These are phyloP conservation scores for Pestalotiopsis sp. DNA, from an alignment of 2,329 filamentous ascomycete genomes.

Conservation along the genomic window DNA sequence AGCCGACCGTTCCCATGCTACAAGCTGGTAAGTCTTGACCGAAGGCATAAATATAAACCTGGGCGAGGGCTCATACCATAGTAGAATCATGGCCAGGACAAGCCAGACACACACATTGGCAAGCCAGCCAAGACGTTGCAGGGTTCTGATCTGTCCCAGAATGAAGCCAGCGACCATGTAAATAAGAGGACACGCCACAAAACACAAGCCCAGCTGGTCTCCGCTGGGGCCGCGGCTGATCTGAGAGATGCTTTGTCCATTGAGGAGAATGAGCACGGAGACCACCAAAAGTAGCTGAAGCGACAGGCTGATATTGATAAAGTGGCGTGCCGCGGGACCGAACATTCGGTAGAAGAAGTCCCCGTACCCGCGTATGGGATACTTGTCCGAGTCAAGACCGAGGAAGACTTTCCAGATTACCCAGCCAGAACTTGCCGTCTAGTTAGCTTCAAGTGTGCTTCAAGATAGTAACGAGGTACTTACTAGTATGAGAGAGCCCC, in stretches of 20 bases:
- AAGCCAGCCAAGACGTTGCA: conserved; percentile 57
- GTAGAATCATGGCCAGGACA: conserved; percentile 56
- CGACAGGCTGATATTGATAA: conserved; percentile 51
- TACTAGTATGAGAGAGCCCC: conserved; percentile 40
- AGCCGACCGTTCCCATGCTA: conserved; percentile 55
- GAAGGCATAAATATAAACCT: neutral
- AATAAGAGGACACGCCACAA: conserved; percentile 53
- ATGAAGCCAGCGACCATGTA: conserved; percentile 54
- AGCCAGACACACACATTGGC: conserved; percentile 59
- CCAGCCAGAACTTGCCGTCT: conserved; percentile 38
- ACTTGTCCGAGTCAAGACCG: conserved; percentile 49
- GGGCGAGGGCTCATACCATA: conserved; percentile 29
- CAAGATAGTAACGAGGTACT: neutral
- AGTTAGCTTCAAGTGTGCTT: neutral
- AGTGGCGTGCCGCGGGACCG: conserved; percentile 45
- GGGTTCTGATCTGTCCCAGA: conserved; percentile 57
- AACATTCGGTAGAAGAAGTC: conserved; percentile 52
- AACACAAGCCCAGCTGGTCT: conserved; percentile 48
- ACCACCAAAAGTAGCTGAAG: conserved; percentile 54
- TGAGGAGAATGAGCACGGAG: conserved; percentile 51
- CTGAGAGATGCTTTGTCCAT: conserved; percentile 57
- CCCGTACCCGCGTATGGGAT: conserved; percentile 47
- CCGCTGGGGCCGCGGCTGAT: conserved; percentile 26
- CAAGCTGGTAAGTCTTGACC: neutral
- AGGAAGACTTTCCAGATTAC: conserved; percentile 49